Conservation (phyloP, 2,329 filamentous ascomycete species). For the Verruconis gallopava region DNA sequence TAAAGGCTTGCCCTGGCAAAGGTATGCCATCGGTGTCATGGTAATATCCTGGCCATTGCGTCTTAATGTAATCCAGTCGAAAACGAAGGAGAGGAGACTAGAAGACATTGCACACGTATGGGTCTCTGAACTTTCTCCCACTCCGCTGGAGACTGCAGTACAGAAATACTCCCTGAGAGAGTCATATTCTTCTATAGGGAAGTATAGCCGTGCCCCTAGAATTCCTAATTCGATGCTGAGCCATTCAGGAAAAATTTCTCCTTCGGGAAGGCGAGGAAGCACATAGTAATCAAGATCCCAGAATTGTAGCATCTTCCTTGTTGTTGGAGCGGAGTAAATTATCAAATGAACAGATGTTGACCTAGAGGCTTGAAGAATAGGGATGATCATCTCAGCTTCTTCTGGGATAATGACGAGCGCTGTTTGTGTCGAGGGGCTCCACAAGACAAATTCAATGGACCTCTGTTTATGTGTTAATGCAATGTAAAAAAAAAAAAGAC, state of each 20-base stretch:
- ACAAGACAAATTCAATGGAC: slow-evolving; percentile 50
- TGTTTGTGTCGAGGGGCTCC: slow-evolving; percentile 32
- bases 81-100: slow-evolving; percentile 35
- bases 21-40: slow-evolving; percentile 47
- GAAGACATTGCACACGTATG: slow-evolving; percentile 1
- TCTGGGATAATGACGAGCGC: slow-evolving; percentile 50
- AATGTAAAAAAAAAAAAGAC: too few relatives aligned
- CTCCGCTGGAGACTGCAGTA: background rate
- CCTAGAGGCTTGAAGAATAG: slow-evolving; percentile 22
- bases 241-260: slow-evolving; percentile 37
- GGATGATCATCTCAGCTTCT: slow-evolving; percentile 46
- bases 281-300: slow-evolving; percentile 41
- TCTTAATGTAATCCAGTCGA: slow-evolving; percentile 44
- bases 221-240: slow-evolving; percentile 47
- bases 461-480: too few relatives aligned
- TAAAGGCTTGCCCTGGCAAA: slow-evolving; percentile 40
- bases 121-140: background rate
- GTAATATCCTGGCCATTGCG: slow-evolving; percentile 44
- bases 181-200: slow-evolving; percentile 35
- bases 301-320: slow-evolving; percentile 47
- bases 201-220: slow-evolving; percentile 48
- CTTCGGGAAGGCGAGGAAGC: slow-evolving; percentile 33
- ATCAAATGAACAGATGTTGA: slow-evolving; percentile 32
- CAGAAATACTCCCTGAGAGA: background rate
- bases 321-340: slow-evolving; percentile 47